A percentile compares a stretch with the other conserved stretches of the same genome.
phyloP scores from a whole-genome alignment of 331 rosid species.

The Prunus yedoensis region DNA sequence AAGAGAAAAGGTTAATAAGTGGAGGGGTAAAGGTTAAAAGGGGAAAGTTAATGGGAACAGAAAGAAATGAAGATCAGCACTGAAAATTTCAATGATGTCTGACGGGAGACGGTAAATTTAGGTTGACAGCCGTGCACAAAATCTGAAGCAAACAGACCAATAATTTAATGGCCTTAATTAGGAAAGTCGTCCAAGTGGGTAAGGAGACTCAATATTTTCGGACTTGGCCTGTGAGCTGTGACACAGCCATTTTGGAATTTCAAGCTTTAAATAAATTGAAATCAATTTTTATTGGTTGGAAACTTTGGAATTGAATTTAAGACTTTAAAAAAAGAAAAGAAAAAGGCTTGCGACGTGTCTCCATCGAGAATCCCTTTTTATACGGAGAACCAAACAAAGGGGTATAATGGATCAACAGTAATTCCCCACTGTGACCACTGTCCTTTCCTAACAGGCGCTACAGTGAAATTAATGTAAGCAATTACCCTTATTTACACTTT shows the following conservation, averaged over 20 bases:
- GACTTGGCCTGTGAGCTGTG: conserved; percentile 31
- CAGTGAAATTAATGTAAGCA: conserved; percentile 25
- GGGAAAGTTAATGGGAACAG: conserved; percentile 44
- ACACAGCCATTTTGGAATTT: conserved; percentile 35
- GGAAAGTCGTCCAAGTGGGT: conserved; percentile 23
- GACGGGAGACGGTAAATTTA: neutral
- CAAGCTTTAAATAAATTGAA: conserved; percentile 19
- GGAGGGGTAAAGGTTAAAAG: conserved; percentile 20
- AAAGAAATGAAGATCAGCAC: conserved; percentile 54
- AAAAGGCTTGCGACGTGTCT: conserved; percentile 13
- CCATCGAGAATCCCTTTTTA: conserved; percentile 28
- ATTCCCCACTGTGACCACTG: conserved; percentile 37
- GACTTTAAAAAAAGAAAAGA: neutral
- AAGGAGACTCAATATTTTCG: neutral
- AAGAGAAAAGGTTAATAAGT: neutral
- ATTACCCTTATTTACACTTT: conserved; percentile 1
- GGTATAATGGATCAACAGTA: conserved; percentile 38
- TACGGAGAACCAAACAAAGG: conserved; percentile 46
- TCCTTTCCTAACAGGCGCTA: conserved; percentile 35
- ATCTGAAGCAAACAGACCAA: conserved; percentile 12
- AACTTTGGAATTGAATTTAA: conserved; percentile 1
- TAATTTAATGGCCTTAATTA: conserved; percentile 28
- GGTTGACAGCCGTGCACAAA: conserved; percentile 19
- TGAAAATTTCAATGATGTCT: conserved; percentile 34
- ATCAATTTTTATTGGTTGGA: conserved; percentile 20